A percentile compares a stretch with the other conserved stretches of the same genome.
Evolutionary conservation across 164 flowering plant species (phyloP).

Genomic region (Liquidambar formosana): DNA sequence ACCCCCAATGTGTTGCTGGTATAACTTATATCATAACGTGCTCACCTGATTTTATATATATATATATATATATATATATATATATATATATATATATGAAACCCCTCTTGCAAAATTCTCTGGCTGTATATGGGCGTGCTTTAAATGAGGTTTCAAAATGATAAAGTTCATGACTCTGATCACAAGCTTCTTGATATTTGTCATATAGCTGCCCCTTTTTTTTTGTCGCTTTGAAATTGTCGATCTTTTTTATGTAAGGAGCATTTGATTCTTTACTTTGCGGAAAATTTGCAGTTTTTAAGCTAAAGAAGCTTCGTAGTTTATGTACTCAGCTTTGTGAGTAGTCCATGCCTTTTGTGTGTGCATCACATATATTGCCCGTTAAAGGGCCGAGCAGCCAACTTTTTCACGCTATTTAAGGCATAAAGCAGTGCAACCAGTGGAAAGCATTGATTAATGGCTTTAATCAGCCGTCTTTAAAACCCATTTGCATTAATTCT

Average conservation of each 20-base stretch:
- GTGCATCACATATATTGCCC: conserved; percentile 5
- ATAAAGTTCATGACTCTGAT: conserved; percentile 5
- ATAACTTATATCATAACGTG: too few species aligned
- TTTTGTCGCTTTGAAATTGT: not conserved
- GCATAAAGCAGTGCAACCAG: conserved; percentile 8
- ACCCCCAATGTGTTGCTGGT: too few species aligned
- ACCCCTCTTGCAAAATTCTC: too few species aligned
- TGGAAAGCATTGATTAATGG: not conserved
- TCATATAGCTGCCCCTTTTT: not conserved
- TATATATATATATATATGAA: not conserved
- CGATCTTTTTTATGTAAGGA: not conserved
- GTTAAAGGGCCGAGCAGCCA: conserved; percentile 3
- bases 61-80: too few species aligned
- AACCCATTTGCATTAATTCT: not conserved
- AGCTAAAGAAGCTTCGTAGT: not conserved
- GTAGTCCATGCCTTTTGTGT: conserved; percentile 2
- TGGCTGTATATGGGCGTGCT: too few species aligned
- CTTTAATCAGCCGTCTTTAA: conserved; percentile 1
- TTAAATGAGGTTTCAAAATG: not conserved
- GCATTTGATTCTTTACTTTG: conserved; percentile 9
- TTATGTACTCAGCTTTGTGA: not conserved
- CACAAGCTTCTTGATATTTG: not conserved
- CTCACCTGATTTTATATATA: too few species aligned
- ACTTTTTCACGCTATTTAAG: conserved; percentile 6
- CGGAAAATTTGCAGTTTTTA: conserved; percentile 13